Conservation (phyloP, 352 stramenopile genomes). For the Phytopythium boreale region DNA sequence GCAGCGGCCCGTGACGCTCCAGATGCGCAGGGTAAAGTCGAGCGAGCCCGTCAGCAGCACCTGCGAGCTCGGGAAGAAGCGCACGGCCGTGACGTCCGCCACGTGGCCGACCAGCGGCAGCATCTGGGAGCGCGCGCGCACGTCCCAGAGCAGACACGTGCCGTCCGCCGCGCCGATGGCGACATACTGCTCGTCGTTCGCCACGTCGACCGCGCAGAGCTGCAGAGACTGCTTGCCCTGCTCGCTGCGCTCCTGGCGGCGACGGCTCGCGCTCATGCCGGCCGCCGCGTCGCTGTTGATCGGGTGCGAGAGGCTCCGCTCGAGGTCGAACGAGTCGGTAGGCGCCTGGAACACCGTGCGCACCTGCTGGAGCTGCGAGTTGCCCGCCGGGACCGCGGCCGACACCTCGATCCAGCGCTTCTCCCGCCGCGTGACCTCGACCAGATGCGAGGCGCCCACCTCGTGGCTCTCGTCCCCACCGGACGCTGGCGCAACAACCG, state of each 20-base stretch:
- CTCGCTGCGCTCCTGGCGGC: neutral
- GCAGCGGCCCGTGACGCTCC: conserved; percentile 48
- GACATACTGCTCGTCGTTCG: conserved; percentile 40
- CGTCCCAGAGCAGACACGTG: conserved; percentile 47
- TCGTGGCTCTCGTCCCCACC: neutral
- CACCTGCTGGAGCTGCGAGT: conserved; percentile 11
- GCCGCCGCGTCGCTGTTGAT: conserved; percentile 3
- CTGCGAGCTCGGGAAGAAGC: conserved; percentile 71
- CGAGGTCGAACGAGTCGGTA: conserved; percentile 29
- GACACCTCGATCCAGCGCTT: conserved; percentile 50
- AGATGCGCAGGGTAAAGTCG: conserved; percentile 74
- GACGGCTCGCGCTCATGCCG: neutral
- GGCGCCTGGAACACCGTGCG: conserved; percentile 56
- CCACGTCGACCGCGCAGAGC: conserved; percentile 50
- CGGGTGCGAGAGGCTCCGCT: conserved; percentile 2
- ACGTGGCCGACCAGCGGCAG: conserved; percentile 47
- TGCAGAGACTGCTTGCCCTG: conserved; percentile 18
- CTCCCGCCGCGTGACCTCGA: conserved; percentile 31
- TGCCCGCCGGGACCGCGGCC: conserved; percentile 13
- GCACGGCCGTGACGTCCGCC: conserved; percentile 49
- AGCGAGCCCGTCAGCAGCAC: conserved; percentile 68
- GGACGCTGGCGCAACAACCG: neutral
- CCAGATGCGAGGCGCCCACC: conserved; percentile 16
- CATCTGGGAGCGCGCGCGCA: conserved; percentile 22
- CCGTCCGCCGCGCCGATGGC: conserved; percentile 58